A percentile compares a stretch with the other conserved stretches of the same genome.
Evolutionary conservation across 495 filamentous ascomycete genomes (phyloP).

Genomic region (Choiromyces venosus): DNA sequence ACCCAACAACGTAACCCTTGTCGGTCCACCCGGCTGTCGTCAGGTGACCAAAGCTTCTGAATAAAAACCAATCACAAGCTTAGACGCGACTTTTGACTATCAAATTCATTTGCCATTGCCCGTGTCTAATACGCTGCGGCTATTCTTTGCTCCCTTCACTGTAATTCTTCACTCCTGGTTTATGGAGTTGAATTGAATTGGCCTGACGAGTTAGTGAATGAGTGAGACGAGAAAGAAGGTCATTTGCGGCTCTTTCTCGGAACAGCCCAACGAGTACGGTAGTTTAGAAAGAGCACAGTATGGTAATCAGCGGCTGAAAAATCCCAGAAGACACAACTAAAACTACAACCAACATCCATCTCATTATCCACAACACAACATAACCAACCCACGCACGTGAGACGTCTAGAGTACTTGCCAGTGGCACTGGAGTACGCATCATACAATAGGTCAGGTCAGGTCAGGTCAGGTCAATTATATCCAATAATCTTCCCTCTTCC

Average conservation of each 20-base stretch:
- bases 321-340: neutral
- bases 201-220: no score
- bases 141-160: neutral
- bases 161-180: neutral
- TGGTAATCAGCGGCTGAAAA: neutral
- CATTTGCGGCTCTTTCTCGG: neutral
- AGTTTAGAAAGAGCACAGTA: no score
- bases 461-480: neutral
- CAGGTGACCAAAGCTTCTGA: neutral
- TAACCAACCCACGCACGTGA: neutral
- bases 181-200: neutral
- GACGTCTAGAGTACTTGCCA: neutral
- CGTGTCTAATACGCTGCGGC: neutral
- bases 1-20: neutral
- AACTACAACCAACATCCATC: neutral
- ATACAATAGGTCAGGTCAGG: no score
- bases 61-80: neutral
- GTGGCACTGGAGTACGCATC: no score
- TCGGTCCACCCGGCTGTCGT: no score
- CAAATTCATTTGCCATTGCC: neutral
- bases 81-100: neutral
- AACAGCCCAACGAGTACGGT: neutral
- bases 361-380: neutral
- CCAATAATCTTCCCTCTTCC: neutral
- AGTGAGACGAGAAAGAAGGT: neutral